These are phyloP conservation scores for Sarcodon sp. DNA, from an alignment of 768 basidiomycete genomes.

Conservation along the genomic window DNA sequence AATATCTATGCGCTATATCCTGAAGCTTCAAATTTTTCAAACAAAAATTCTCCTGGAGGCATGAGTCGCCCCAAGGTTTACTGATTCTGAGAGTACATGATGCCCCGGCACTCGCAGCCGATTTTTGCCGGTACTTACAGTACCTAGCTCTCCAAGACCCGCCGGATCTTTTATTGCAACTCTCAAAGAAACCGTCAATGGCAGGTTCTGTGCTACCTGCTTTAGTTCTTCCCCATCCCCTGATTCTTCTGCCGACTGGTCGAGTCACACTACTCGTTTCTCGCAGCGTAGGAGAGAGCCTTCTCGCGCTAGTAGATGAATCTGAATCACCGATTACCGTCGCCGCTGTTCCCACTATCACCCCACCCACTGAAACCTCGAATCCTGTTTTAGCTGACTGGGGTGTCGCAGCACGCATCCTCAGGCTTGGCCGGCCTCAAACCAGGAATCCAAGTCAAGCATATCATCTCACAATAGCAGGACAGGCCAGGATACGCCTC, in stretches of 20 bases:
- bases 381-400: conserved; percentile 28
- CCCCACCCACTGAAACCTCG: conserved; percentile 9
- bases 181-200: no score
- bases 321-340: conserved; percentile 59
- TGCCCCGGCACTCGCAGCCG: no score
- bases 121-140: no score
- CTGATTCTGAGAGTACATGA: no score
- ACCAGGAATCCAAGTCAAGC: conserved; percentile 41
- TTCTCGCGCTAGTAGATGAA: conserved; percentile 56
- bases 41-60: no score
- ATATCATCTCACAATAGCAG: conserved; percentile 61
- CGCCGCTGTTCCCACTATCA: conserved; percentile 47
- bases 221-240: conserved; percentile 57
- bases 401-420: conserved; percentile 61
- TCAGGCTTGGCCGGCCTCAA: conserved; percentile 54
- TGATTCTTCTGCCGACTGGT: conserved; percentile 64
- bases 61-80: no score
- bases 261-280: conserved; percentile 57
- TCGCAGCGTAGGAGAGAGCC: conserved; percentile 43
- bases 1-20: no score
- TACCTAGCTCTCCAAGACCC: no score
- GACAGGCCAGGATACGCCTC: conserved; percentile 53
- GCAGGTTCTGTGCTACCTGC: conserved; percentile 32
- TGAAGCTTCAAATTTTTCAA: no score
- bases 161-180: conserved; percentile 6